Percentiles rank a stretch among this genome's conserved stretches.
Conservation (phyloP, 345 rosid species). For the Linum usitatissimum region DNA sequence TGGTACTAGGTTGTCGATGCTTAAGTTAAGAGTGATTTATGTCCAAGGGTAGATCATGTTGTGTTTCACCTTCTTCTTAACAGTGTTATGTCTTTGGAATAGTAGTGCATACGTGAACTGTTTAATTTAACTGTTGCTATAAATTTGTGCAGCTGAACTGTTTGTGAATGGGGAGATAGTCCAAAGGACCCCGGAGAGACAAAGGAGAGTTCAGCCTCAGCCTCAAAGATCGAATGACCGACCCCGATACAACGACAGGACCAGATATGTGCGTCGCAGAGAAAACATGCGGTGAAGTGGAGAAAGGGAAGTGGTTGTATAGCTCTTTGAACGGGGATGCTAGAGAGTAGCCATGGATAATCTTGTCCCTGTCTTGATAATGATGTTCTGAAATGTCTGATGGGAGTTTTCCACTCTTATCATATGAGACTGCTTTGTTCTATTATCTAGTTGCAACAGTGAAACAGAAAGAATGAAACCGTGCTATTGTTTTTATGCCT, state of each 20-base stretch:
- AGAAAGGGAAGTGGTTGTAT: not conserved
- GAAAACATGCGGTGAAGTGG: slow-evolving; percentile 42
- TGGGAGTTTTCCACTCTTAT: no score
- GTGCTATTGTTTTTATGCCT: no score
- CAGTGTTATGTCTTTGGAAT: not conserved
- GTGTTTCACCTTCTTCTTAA: no score
- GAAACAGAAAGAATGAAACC: no score
- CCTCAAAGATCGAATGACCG: slow-evolving; percentile 90
- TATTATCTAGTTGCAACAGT: no score
- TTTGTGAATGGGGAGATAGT: slow-evolving; percentile 94
- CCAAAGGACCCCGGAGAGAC: slow-evolving; percentile 87
- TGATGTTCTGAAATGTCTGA: no score
- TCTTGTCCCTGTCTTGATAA: no score
- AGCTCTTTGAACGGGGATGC: not conserved
- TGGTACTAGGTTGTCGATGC: not conserved
- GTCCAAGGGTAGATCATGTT: not conserved
- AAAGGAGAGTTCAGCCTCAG: slow-evolving; percentile 83
- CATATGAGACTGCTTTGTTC: no score
- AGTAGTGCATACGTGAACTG: not conserved
- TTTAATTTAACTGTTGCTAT: not conserved
- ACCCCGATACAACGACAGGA: slow-evolving; percentile 96
- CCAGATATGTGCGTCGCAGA: slow-evolving; percentile 77
- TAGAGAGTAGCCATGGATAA: no score
- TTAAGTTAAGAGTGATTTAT: not conserved
- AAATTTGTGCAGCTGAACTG: slow-evolving; percentile 63